A percentile compares a stretch with the other conserved stretches of the same genome.
Conservation (phyloP, 148 eudicot species). For the Drosera capensis region DNA sequence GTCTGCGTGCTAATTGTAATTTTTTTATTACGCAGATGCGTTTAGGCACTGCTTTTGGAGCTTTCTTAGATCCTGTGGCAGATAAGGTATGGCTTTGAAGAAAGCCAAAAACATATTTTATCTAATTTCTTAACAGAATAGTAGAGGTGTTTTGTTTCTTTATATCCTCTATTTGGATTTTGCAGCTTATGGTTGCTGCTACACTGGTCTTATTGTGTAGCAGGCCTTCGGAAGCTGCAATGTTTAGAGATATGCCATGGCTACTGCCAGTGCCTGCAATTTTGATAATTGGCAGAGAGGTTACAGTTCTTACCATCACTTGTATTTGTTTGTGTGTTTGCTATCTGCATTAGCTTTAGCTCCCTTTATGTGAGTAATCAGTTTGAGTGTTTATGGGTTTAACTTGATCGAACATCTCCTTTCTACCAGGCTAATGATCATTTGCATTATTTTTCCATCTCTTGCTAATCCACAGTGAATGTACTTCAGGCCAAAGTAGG, state of each 20-base stretch:
- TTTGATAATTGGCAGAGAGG: constrained; percentile 97
- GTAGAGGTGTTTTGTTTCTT: constrained; percentile 8
- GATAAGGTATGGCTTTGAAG: constrained; percentile 49
- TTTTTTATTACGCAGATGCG: constrained; percentile 44
- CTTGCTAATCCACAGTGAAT: no score
- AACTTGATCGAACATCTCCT: no score
- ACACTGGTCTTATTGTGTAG: constrained; percentile 88
- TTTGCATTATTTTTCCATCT: no score
- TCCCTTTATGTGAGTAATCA: no score
- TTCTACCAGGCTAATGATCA: no score
- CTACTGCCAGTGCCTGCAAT: constrained; percentile 73
- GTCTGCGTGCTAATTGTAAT: constrained; percentile 3
- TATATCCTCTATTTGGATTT: constrained; percentile 14
- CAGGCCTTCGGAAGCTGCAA: constrained; percentile 50
- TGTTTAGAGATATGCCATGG: constrained; percentile 69
- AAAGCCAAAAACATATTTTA: not conserved
- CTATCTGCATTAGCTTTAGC: not conserved
- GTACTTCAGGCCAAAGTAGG: no score
- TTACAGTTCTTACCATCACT: constrained; percentile 6
- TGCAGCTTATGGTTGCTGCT: constrained; percentile 99
- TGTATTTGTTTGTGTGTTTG: not conserved
- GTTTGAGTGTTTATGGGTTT: no score
- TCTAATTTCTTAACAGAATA: constrained; percentile 1
- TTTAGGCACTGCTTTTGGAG: constrained; percentile 81
- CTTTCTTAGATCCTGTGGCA: constrained; percentile 97